A percentile compares a stretch with the other conserved stretches of the same genome.
These are phyloP conservation scores for Apiotrichum mycotoxinovorans DNA, from an alignment of 1,284 basidiomycete genomes.

Conservation along the genomic window DNA sequence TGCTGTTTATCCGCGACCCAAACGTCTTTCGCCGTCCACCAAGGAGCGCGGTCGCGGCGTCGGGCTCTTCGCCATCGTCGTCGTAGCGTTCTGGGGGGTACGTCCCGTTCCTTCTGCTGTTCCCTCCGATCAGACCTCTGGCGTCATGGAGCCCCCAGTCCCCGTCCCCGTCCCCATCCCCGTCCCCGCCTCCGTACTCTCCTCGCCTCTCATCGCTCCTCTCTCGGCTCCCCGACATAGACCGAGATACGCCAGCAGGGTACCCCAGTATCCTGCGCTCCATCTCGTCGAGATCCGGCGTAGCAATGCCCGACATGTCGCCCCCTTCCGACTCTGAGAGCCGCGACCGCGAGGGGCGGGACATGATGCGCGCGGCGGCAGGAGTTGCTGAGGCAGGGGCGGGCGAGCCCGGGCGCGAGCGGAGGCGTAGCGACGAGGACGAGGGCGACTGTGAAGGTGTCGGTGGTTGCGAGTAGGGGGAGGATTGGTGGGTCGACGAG, in stretches of 20 bases:
- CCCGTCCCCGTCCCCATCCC: background rate
- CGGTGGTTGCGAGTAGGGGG: background rate
- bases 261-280: background rate
- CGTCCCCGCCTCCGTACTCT: background rate
- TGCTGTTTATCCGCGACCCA: no score
- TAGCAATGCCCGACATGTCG: background rate
- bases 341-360: no score
- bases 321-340: background rate
- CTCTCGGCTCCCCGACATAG: background rate
- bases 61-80: background rate
- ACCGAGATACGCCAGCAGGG: background rate
- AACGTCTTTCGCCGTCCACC: background rate
- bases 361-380: no score
- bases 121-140: no score
- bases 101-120: background rate
- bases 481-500: background rate
- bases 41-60: conserved; percentile 3
- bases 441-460: no score
- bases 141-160: no score
- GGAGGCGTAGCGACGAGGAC: background rate
- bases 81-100: background rate
- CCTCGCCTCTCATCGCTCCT: background rate
- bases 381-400: no score
- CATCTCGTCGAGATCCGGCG: background rate
- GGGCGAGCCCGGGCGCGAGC: background rate